phyloP scores from a whole-genome alignment of 2,329 filamentous ascomycete genomes.

The Fusarium pseudonygamai region DNA sequence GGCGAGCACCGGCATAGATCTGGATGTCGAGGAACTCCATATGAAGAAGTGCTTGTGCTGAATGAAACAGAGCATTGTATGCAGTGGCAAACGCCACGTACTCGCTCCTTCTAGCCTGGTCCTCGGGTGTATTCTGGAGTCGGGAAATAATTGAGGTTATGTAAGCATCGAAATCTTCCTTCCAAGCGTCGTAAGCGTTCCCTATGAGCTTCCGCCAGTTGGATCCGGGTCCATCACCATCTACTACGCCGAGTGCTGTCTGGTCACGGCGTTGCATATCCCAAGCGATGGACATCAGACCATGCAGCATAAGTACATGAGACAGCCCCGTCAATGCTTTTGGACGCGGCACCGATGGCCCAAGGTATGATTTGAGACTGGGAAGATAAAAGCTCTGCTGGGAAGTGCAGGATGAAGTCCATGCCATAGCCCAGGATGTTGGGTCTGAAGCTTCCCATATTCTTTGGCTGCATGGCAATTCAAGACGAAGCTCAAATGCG shows the following conservation, averaged over 20 bases:
- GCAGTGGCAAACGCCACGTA: constrained; percentile 1
- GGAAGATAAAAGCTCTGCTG: neutral
- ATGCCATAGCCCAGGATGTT: constrained; percentile 56
- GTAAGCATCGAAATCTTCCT: neutral
- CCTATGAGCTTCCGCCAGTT: constrained; percentile 3
- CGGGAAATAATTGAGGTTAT: neutral
- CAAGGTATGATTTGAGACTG: neutral
- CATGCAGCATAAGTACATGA: constrained; percentile 65
- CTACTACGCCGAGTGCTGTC: constrained; percentile 57
- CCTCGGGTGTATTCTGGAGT: neutral
- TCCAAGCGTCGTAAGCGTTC: neutral
- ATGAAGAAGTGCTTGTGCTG: neutral
- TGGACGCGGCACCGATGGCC: neutral
- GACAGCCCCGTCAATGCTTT: constrained; percentile 52
- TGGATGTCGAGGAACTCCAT: constrained; percentile 1
- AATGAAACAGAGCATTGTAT: neutral
- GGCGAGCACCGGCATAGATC: neutral
- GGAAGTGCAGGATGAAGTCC: neutral
- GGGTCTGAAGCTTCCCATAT: constrained; percentile 67
- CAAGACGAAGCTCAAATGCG: constrained; percentile 67
- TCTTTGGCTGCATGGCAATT: constrained; percentile 63
- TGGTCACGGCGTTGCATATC: constrained; percentile 71
- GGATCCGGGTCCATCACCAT: neutral
- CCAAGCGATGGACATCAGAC: constrained; percentile 70
- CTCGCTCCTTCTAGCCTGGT: neutral